These are phyloP conservation scores for Taphrina confusa DNA, from an alignment of 1,139 yeast genomes.

Conservation along the genomic window DNA sequence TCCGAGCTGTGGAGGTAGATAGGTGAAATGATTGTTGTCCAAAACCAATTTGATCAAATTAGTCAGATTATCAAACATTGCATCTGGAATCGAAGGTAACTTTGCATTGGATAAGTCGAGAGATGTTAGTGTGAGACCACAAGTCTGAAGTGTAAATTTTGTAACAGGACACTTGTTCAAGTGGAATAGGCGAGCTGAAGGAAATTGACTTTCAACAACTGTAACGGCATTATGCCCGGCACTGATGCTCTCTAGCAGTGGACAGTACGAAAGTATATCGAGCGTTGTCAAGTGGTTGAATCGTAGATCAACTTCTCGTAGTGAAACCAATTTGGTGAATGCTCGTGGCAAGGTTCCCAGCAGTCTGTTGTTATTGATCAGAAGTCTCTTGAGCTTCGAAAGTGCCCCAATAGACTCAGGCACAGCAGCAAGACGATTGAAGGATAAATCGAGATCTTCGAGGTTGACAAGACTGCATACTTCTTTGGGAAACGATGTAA, in stretches of 20 bases:
- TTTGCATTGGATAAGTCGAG: constrained; percentile 81
- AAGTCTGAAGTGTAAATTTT: constrained; percentile 63
- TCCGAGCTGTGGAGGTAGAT: constrained; percentile 71
- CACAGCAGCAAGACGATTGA: constrained; percentile 64
- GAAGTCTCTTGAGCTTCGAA: constrained; percentile 63
- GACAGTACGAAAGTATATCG: constrained; percentile 63
- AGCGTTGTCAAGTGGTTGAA: constrained; percentile 70
- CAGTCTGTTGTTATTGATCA: constrained; percentile 72
- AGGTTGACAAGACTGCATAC: constrained; percentile 64
- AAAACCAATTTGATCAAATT: constrained; percentile 72
- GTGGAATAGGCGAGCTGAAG: constrained; percentile 57
- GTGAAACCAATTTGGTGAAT: constrained; percentile 56
- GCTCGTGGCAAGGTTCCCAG: constrained; percentile 58
- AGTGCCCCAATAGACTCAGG: constrained; percentile 67
- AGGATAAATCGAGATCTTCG: constrained; percentile 74
- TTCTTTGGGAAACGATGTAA: constrained; percentile 67
- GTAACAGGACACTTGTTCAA: constrained; percentile 80
- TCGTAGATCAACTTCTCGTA: constrained; percentile 75
- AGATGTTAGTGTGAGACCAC: constrained; percentile 62
- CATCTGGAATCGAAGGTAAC: constrained; percentile 68
- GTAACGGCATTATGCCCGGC: constrained; percentile 79
- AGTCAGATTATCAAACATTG: constrained; percentile 62
- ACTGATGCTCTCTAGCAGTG: constrained; percentile 68
- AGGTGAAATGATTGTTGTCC: constrained; percentile 79
- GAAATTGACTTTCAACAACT: constrained; percentile 63